A percentile compares a stretch with the other conserved stretches of the same genome.
phyloP scores from a whole-genome alignment of 371 early-diverging fungal genomes.

The Mucor saturninus region DNA sequence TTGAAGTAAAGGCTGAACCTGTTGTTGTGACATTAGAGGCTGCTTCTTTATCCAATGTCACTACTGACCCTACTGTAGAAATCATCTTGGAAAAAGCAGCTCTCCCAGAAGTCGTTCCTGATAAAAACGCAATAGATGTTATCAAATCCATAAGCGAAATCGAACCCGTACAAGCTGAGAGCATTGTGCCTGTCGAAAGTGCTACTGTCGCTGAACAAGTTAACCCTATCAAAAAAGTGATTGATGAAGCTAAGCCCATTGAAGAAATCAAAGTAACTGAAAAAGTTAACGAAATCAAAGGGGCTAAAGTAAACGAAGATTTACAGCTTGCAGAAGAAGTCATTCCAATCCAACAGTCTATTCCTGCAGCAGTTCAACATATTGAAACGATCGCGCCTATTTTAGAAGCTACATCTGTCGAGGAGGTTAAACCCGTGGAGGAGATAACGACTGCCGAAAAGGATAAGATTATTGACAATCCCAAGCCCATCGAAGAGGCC shows the following conservation, averaged over 20 bases:
- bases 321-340: not conserved
- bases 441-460: not conserved
- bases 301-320: not conserved
- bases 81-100: not conserved
- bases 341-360: too few species aligned
- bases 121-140: too few species aligned
- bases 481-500: not conserved
- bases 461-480: not conserved
- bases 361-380: not conserved
- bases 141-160: too few species aligned
- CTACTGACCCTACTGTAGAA: slow-evolving; percentile 4
- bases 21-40: not conserved
- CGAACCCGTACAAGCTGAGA: too few species aligned
- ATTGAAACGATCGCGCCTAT: not conserved
- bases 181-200: too few species aligned
- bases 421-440: not conserved
- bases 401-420: not conserved
- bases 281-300: not conserved
- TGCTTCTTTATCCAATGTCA: not conserved
- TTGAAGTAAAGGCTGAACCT: slow-evolving; percentile 10
- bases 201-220: not conserved
- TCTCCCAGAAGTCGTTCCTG: slow-evolving; percentile 4
- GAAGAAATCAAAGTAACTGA: not conserved
- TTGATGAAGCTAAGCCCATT: not conserved
- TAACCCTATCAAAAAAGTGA: slow-evolving; percentile 3